Base-by-base conservation (phyloP, 495 filamentous ascomycete genomes). In the Apodospora peruviana region DNA sequence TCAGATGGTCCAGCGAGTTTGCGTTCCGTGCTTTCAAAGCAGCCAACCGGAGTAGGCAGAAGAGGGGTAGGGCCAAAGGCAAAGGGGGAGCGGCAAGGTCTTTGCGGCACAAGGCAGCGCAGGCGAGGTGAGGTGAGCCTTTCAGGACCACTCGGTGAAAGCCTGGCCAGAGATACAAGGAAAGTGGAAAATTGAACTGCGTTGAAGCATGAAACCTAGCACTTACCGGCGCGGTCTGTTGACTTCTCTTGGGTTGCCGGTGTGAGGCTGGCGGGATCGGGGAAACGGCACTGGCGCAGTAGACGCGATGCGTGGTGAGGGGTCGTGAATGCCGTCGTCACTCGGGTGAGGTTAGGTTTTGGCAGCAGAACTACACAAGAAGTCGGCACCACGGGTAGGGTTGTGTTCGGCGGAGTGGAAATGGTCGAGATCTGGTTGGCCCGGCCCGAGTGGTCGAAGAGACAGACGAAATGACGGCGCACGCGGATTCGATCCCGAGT, bases 1-100 rank as follows among this genome's bases (percentile, higher is more conserved):
- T 65, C 62, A 65, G 60, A 63, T 65, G 62, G 62, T 55, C 61
- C 44, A 47, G 54, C 17, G 55, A 50, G 53, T 57, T 63, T 55
- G 60, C 55, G 60, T 52, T 52, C 52, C 52, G 57, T 60, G 46
- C 57, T 49, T 56, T 47, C 21, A 38, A 47, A 29, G 51, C 54
- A 57, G 62, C 62, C 62, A 65, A 65, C 55, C 60, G 63, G 21
- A 57, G 57, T 21, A 18, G 51, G 48, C 47, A 45, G 48, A 46
- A 56, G 57, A 60, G 57, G 62, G 62, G 62, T 58, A 60, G 52
- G 59, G 53, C n/a, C 40, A 43, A 16, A 10, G 43, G 34, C 25
- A 32, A 20, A 17, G 38, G 27, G 49, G 35, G 44, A 47, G 55
- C 43, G 58, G 47, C 52, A 57, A 57, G 56, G 59, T 32, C 35